These are phyloP conservation scores for Pythium guiyangense DNA, from an alignment of 352 stramenopile species.

Conservation along the genomic window DNA sequence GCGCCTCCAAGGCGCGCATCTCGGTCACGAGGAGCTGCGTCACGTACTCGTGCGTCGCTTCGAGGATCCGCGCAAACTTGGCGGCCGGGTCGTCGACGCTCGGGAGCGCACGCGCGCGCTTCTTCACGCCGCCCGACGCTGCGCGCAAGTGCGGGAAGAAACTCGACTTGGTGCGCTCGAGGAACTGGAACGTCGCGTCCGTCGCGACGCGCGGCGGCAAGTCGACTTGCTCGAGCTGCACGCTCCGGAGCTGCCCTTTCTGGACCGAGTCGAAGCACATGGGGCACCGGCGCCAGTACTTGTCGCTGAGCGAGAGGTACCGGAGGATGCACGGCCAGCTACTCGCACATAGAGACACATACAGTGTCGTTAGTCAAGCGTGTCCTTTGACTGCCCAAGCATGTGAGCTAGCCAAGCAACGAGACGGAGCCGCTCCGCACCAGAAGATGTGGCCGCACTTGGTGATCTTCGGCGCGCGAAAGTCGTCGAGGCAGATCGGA, in stretches of 20 bases:
- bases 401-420: background rate
- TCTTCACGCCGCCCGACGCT: slow-evolving; percentile 6
- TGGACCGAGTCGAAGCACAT: slow-evolving; percentile 88
- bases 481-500: slow-evolving; percentile 78
- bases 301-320: slow-evolving; percentile 80
- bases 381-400: background rate
- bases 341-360: background rate
- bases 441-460: slow-evolving; percentile 86
- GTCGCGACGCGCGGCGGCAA: slow-evolving; percentile 53
- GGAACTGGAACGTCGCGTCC: slow-evolving; percentile 62
- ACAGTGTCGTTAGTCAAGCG: background rate
- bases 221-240: slow-evolving; percentile 52
- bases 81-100: slow-evolving; percentile 66
- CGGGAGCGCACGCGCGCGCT: slow-evolving; percentile 42
- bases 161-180: slow-evolving; percentile 64
- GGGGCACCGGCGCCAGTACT: slow-evolving; percentile 84
- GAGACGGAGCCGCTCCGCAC: slow-evolving; percentile 17
- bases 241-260: slow-evolving; percentile 74
- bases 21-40: slow-evolving; percentile 52
- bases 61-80: slow-evolving; percentile 67
- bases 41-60: slow-evolving; percentile 65
- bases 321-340: slow-evolving; percentile 83
- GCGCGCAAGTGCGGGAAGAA: slow-evolving; percentile 60
- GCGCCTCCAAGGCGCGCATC: slow-evolving; percentile 59
- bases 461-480: slow-evolving; percentile 81